These are phyloP conservation scores for Pseudophaeomoniella oleicola DNA, from an alignment of 2,329 filamentous ascomycete species.

Conservation along the genomic window DNA sequence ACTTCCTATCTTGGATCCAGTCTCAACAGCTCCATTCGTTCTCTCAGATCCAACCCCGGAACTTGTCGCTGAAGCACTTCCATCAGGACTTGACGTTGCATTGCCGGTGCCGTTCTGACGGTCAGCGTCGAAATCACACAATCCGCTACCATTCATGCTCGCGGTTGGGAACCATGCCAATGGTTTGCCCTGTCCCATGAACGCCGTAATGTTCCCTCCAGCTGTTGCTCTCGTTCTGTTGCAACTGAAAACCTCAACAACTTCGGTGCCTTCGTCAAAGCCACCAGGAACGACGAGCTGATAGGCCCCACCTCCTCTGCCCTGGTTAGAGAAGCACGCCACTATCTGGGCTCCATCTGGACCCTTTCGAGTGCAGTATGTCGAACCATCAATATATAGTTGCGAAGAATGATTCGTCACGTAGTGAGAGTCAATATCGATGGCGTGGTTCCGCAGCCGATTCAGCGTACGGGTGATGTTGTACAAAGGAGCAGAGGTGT, in stretches of 20 bases:
- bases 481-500: slow-evolving; percentile 25
- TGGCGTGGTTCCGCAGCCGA: slow-evolving; percentile 25
- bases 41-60: not conserved
- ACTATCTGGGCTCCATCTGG: slow-evolving; percentile 25
- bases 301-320: slow-evolving; percentile 3
- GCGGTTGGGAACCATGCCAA: not conserved
- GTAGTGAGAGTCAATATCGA: slow-evolving; percentile 23
- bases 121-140: slow-evolving; percentile 1
- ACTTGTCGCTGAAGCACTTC: not conserved
- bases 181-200: slow-evolving; percentile 1
- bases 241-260: slow-evolving; percentile 2
- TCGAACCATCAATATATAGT: slow-evolving; percentile 28
- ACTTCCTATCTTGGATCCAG: not conserved
- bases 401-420: slow-evolving; percentile 25
- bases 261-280: slow-evolving; percentile 2
- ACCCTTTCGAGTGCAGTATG: slow-evolving; percentile 31
- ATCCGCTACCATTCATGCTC: not conserved
- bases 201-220: not conserved
- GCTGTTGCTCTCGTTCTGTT: not conserved
- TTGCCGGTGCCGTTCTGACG: not conserved
- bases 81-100: not conserved
- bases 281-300: not conserved
- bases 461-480: slow-evolving; percentile 23
- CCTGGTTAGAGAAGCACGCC: slow-evolving; percentile 25
- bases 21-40: not conserved